Base-by-base conservation (phyloP, 169 alveolate genomes). In the Plasmodium ovale region DNA sequence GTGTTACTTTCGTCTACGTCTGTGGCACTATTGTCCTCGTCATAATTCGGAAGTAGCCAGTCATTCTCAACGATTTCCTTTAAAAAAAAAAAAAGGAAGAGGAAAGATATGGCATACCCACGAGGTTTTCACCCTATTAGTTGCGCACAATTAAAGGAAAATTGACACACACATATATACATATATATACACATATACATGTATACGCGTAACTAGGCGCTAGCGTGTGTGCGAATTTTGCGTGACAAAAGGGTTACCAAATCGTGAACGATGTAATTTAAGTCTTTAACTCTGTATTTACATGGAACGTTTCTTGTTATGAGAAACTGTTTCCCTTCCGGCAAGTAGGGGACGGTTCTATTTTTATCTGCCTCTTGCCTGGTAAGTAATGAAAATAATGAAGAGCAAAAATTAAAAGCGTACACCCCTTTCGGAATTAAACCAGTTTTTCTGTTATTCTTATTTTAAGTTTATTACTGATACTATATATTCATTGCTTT, bases 221-320 rank as follows among this genome's bases (percentile, higher is more conserved):
- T n/a, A n/a, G n/a, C n/a, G n/a, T n/a, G n/a, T n/a, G n/a, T n/a
- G n/a, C n/a, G n/a, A n/a, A n/a, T n/a, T n/a, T n/a, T n/a, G n/a
- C 23, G 4, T 54, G 27, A 23, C 7, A 27, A 33, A 27, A 25
- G 21, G 16, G 16, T 53, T 82, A 82, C 90, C 84, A 68, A 69
- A 82, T 82, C 84, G 54, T 47, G 70, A n/a, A 65, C 19, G 5
- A 82, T 67, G 67, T 82, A 21, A 31, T 70, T 72, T 35, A 91
- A 87, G 16, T 91, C 89, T 47, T 87, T 60, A 16, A 92, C 37
- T 69, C 94, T 42, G 14, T 79, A 89, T 31, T 87, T 87, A 53
- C 93, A 92, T 6, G 94, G 92, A 7, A 79, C 64, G 62, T 92
- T 87, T 42, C 72, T 77, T 23, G 87, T 87, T 72, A 87, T 60